Evolutionary conservation across 495 filamentous ascomycete species (phyloP), one percentile per base, ranked within the genome.

Genomic region (Cairneyella variabilis): DNA sequence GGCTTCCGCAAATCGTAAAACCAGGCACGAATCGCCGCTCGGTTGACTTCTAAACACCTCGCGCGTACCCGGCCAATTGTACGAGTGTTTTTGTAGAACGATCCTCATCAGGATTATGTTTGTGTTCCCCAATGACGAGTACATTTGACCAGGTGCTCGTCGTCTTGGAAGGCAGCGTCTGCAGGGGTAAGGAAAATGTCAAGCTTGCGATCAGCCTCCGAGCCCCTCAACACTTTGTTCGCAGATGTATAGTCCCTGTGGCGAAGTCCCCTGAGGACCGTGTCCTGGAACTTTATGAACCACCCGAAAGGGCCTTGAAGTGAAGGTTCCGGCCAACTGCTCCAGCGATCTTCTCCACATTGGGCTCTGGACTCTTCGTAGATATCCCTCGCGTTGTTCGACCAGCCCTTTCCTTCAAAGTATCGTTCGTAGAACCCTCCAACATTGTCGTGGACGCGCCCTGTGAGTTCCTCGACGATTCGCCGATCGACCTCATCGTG

Each of bases 391-490:
- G 53, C 57, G 27, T 60, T 60, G 46, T 60, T 56, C 32, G 53
- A 50, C 57, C 57, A 60, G 36, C 22, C 10, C 53, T 56, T 60
- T 36, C 26, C 53, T 41, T 60, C 53, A 30, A 64, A 64, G 58
- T 61, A 65, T 53, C 49, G 46, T 57, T 63, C 61, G 37, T 45
- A 57, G 54, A 57, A 46, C 7, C 59, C 53, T 54, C 61, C 47
- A 37, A 57, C 53, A 65, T 59, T 60, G 28, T 60, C 32, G 58
- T 61, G 59, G 51, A 59, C 56, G 43, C 56, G 49, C 34, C 63
- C 58, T 48, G 57, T 64, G 51, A 65, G 40, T 64, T 64, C 59
- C 56, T 66, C 44, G 41, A 64, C 54, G 37, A 66, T 63, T 41
- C 64, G 59, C 53, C 56, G 39, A 39, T 66, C 55, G 41, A 64